Evolutionary conservation across 768 basidiomycete species (phyloP), one percentile per base, ranked within the genome.

Genomic region (Russula virescens): DNA sequence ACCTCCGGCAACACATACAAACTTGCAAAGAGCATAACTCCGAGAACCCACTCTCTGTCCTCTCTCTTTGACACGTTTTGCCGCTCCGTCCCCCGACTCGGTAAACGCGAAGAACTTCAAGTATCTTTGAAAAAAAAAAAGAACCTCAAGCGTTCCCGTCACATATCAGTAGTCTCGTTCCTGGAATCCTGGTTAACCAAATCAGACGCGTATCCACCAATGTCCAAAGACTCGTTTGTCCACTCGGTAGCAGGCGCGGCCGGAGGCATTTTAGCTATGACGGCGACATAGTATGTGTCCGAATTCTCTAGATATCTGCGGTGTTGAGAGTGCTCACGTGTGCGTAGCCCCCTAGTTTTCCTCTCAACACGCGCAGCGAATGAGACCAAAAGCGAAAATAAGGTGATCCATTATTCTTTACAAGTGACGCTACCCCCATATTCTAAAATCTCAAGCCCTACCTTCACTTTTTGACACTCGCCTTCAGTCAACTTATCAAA

Each of bases 301-400:
- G 63, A 60, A 38, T 35, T 43, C 34, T 57, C 31, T 31, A 60
- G 60, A 50, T 45, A 18, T 42, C 26, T 38, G 34, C 62, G 43
- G 65, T 45, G 40, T 40, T 61, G n/a, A 47, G 46, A 43, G 66
- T 23, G 45, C 42, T 51, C 25, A 68, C 31, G 23, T n/a, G 48
- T 43, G 14, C 60, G 48, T 61, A 97, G 94, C 71, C 97, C 97
- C 8, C 81, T 99, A 40, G 86, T 97, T 63, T 89, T 94, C 72
- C 76, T 98, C 46, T 95, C 92, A 9, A 98, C 96, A 1, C 83
- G 95, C 53, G 92, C 94, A 3, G 96, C 95, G 8, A 92, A 98
- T 5, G 88, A 92, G 67, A 87, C 88, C 0, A 91, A 87, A 76
- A 86, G 81, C 51, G 83, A 89, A 66, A 75, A 84, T 63, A 88